Conservation (phyloP, 2,329 filamentous ascomycete species). For the Zasmidium citrigriseum region DNA sequence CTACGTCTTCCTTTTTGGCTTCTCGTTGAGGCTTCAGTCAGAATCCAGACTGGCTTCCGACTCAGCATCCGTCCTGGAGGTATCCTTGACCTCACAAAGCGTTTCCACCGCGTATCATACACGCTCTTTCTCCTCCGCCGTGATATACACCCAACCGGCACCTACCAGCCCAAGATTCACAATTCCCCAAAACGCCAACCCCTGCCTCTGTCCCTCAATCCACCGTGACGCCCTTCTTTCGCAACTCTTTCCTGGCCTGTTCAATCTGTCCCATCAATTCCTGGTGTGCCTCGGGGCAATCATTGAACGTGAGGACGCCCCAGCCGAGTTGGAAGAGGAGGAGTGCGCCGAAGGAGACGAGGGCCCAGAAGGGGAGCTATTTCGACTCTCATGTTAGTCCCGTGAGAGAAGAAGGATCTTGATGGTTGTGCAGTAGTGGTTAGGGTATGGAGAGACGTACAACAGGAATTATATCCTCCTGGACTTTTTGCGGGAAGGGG, state of each 20-base stretch:
- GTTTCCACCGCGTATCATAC: neutral
- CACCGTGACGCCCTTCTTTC: constrained; percentile 73
- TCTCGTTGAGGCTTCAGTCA: neutral
- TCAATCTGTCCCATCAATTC: constrained; percentile 87
- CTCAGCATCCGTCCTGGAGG: neutral
- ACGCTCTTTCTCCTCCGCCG: neutral
- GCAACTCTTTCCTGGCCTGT: constrained; percentile 71
- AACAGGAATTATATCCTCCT: constrained; percentile 83
- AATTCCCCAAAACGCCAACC: neutral
- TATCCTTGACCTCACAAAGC: neutral
- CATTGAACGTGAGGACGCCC: constrained; percentile 95
- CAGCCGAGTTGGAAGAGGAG: constrained; percentile 88
- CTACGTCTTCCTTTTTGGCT: neutral
- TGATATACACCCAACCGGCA: neutral
- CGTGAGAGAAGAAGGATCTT: constrained; percentile 7
- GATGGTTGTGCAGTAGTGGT: neutral
- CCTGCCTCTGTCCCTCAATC: constrained; percentile 55
- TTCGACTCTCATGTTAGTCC: neutral
- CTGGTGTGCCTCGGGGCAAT: constrained; percentile 85
- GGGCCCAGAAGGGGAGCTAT: constrained; percentile 90
- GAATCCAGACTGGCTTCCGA: too few species aligned
- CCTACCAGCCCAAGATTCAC: neutral
- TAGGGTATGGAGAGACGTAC: constrained; percentile 56
- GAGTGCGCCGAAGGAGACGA: constrained; percentile 89
- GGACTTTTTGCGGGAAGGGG: constrained; percentile 74